phyloP scores from a whole-genome alignment of 2,329 filamentous ascomycete genomes.

The Lecanosticta acicola region DNA sequence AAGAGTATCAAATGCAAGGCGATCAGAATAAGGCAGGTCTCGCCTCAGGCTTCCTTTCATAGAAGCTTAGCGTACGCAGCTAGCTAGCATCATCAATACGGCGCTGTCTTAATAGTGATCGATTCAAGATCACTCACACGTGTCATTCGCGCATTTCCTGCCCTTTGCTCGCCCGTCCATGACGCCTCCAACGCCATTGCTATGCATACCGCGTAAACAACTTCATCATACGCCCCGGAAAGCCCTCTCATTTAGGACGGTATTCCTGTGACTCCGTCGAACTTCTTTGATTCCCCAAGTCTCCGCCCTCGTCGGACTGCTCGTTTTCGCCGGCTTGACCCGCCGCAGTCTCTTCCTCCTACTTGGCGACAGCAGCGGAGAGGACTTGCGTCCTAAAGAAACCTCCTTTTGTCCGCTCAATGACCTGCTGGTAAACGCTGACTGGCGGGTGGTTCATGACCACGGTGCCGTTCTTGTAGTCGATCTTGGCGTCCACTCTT shows the following conservation, averaged over 20 bases:
- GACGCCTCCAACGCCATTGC: conserved; percentile 24
- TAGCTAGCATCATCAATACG: not conserved
- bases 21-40: too few species aligned
- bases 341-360: conserved; percentile 6
- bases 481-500: conserved; percentile 95
- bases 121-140: not conserved
- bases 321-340: not conserved
- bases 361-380: conserved; percentile 52
- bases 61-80: not conserved
- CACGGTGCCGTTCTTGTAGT: conserved; percentile 97
- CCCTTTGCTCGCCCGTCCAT: not conserved
- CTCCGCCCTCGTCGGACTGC: not conserved
- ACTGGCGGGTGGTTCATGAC: conserved; percentile 99
- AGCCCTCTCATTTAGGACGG: too few species aligned
- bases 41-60: not conserved
- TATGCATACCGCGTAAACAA: conserved; percentile 17
- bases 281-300: too few species aligned
- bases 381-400: conserved; percentile 98
- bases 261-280: too few species aligned
- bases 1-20: too few species aligned
- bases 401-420: conserved; percentile 96
- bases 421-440: conserved; percentile 98
- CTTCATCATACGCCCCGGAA: not conserved
- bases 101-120: too few species aligned
- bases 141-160: not conserved